Percentiles rank a stretch among this genome's conserved stretches.
Conservation (phyloP, 495 filamentous ascomycete species). For the Penicilliopsis zonata region DNA sequence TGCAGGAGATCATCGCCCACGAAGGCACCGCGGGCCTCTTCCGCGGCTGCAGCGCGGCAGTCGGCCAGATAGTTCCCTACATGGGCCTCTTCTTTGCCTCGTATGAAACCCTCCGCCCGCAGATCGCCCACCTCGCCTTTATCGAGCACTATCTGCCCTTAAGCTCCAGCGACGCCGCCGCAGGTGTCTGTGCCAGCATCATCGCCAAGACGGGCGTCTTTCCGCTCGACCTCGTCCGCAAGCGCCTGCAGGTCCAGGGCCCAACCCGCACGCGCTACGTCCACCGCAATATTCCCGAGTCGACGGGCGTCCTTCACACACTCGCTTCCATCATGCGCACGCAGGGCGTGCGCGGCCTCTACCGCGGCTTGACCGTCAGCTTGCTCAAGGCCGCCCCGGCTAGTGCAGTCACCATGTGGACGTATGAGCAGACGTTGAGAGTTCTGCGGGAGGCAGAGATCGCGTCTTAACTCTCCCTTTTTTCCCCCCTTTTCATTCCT, state of each 20-base stretch:
- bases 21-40: constrained; percentile 78
- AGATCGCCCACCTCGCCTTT: constrained; percentile 33
- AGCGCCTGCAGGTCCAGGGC: constrained; percentile 90
- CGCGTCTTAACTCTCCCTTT: constrained; percentile 2
- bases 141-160: constrained; percentile 46
- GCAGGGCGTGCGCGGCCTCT: constrained; percentile 75
- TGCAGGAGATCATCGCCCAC: constrained; percentile 57
- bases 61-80: constrained; percentile 83
- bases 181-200: constrained; percentile 67
- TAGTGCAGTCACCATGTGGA: constrained; percentile 97
- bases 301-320: constrained; percentile 53
- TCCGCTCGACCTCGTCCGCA: constrained; percentile 86
- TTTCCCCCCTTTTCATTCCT: too few species aligned
- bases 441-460: constrained; percentile 39
- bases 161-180: constrained; percentile 66
- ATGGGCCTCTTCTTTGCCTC: constrained; percentile 93
- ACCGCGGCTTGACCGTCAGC: constrained; percentile 78
- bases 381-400: constrained; percentile 90
- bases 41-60: constrained; percentile 65
- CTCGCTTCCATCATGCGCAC: constrained; percentile 50
- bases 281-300: constrained; percentile 80
- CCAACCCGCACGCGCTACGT: constrained; percentile 68
- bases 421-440: constrained; percentile 67
- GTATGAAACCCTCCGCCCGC: constrained; percentile 62
- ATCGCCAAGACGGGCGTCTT: constrained; percentile 83